These are phyloP conservation scores for Rhodotorula sp. DNA, from an alignment of 1,284 basidiomycete genomes.

Conservation along the genomic window DNA sequence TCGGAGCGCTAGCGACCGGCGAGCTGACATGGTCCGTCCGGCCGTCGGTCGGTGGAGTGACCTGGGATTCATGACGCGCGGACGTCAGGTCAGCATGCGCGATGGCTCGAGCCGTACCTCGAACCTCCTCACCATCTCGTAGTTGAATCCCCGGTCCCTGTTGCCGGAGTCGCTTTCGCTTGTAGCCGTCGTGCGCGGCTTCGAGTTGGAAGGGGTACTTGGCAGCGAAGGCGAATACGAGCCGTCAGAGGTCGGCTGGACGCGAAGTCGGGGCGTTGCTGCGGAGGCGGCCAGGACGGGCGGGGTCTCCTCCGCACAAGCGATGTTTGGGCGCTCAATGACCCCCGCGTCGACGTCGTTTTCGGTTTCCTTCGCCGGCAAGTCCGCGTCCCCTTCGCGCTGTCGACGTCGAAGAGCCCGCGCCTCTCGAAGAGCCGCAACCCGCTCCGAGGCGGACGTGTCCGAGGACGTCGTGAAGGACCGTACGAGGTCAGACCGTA, in stretches of 20 bases:
- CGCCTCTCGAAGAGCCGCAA: constrained; percentile 19
- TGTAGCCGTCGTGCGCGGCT: neutral
- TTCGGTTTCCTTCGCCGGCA: neutral
- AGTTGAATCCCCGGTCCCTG: too few relatives aligned
- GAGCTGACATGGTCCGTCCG: neutral
- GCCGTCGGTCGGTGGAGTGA: neutral
- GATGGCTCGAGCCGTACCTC: neutral
- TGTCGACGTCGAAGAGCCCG: constrained; percentile 3
- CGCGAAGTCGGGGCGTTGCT: constrained; percentile 7
- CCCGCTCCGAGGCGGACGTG: constrained; percentile 16
- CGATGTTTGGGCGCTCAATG: neutral
- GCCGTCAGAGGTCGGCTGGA: constrained; percentile 18
- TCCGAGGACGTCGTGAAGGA: constrained; percentile 23
- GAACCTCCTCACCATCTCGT: too few relatives aligned
- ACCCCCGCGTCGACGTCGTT: neutral
- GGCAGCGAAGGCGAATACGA: constrained; percentile 24
- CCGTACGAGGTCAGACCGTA: constrained; percentile 13
- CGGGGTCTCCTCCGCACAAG: too few relatives aligned
- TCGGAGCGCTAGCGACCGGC: neutral
- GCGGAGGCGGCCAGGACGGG: neutral
- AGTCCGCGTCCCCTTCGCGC: neutral
- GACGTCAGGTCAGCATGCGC: constrained; percentile 18
- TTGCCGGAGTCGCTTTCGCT: too few relatives aligned
- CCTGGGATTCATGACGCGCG: neutral
- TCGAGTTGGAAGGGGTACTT: constrained; percentile 3